phyloP scores from a whole-genome alignment of 2,329 filamentous ascomycete species.

The Arthrobotrys sphaeroides region DNA sequence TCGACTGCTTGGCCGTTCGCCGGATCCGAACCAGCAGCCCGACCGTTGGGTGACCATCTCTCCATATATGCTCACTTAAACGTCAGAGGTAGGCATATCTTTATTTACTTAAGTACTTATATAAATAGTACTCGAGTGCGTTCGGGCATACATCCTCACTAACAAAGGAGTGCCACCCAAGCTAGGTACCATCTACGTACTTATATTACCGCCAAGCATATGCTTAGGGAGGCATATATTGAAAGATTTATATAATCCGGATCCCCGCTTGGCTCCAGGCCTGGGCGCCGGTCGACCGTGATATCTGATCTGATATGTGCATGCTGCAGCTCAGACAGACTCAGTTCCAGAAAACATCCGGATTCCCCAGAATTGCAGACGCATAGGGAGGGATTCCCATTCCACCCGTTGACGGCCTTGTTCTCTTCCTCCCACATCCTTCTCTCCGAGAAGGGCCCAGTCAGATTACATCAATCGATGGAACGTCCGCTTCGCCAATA shows the following conservation, averaged over 20 bases:
- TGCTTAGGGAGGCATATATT: neutral
- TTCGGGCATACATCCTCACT: too few species aligned
- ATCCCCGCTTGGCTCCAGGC: neutral
- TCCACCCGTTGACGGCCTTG: neutral
- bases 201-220: too few species aligned
- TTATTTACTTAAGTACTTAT: too few species aligned
- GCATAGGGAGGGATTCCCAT: conserved; percentile 2
- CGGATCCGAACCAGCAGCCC: too few species aligned
- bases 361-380: conserved; percentile 19
- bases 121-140: too few species aligned
- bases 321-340: conserved; percentile 35
- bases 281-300: neutral
- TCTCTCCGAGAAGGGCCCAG: conserved; percentile 29
- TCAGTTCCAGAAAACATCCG: conserved; percentile 35
- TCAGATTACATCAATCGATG: neutral
- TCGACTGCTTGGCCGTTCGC: too few species aligned
- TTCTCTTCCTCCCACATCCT: conserved; percentile 15
- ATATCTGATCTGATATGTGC: conserved; percentile 35
- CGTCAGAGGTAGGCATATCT: too few species aligned
- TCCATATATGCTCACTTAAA: too few species aligned
- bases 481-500: conserved; percentile 23
- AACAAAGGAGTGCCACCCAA: too few species aligned
- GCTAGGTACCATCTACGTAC: too few species aligned
- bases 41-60: too few species aligned
- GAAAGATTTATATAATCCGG: neutral